Evolutionary conservation across 768 basidiomycete species (phyloP).

Genomic region (Galerina sulciceps): DNA sequence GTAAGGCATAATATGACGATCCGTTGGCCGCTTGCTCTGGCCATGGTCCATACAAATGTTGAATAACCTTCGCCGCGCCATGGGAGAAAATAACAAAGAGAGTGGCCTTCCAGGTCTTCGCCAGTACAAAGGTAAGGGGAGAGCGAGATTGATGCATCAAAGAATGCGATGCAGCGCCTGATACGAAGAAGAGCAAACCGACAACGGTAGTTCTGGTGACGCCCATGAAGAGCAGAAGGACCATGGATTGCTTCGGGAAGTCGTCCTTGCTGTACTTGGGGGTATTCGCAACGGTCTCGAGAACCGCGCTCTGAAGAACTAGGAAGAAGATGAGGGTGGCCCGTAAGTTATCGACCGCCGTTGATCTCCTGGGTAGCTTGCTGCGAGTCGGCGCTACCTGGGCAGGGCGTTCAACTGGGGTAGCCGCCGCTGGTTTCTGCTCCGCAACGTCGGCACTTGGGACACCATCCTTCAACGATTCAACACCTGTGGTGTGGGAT

Average conservation of each 20-base stretch:
- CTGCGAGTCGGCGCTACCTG: not conserved
- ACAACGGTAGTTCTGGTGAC: not conserved
- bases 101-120: not conserved
- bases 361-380: not conserved
- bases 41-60: not conserved
- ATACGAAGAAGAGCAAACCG: not conserved
- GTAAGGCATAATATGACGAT: not conserved
- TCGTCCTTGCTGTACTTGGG: not conserved
- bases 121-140: not conserved
- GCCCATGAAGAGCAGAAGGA: not conserved
- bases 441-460: not conserved
- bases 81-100: not conserved
- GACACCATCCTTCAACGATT: not conserved
- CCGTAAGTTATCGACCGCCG: not conserved
- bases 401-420: not conserved
- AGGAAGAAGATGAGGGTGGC: constrained; percentile 3
- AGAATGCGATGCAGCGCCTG: not conserved
- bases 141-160: not conserved
- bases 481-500: not conserved
- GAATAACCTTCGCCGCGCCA: not conserved
- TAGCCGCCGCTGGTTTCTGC: not conserved
- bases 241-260: not conserved
- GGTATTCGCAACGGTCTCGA: not conserved
- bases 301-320: not conserved
- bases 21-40: not conserved